Evolutionary conservation across 345 rosid species (phyloP).

Genomic region (Melaleuca alternifolia): DNA sequence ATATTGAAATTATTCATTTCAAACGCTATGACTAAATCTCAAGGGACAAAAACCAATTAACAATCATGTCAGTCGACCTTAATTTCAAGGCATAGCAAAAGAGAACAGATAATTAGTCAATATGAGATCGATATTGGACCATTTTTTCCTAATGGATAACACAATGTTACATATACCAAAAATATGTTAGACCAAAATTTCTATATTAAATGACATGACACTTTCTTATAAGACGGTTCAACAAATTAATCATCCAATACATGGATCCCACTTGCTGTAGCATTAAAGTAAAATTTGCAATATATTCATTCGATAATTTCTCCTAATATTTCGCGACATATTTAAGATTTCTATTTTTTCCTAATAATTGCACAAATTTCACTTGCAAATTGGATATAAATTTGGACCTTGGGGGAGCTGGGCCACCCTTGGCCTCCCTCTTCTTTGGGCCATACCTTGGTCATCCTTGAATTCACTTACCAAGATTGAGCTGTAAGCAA

Average conservation of each 20-base stretch:
- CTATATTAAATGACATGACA: background rate
- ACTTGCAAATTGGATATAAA: background rate
- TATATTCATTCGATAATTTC: background rate
- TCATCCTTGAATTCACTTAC: background rate
- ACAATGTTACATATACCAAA: background rate
- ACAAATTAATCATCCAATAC: background rate
- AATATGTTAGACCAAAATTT: background rate
- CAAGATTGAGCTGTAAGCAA: background rate
- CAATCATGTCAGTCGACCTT: background rate
- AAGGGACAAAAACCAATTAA: background rate
- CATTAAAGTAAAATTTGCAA: background rate
- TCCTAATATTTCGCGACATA: background rate
- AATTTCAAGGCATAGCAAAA: background rate
- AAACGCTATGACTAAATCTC: background rate
- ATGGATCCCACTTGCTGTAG: background rate
- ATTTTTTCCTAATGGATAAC: background rate
- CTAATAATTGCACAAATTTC: background rate
- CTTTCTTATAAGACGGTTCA: background rate
- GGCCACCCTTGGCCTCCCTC: background rate
- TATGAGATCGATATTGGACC: background rate
- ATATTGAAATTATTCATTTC: background rate
- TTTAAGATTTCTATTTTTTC: background rate
- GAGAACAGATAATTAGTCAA: background rate
- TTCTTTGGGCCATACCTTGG: background rate
- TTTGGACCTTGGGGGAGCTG: background rate